These are phyloP conservation scores for Verticillium dahliae DNA, from an alignment of 2,329 filamentous ascomycete genomes.

Conservation along the genomic window DNA sequence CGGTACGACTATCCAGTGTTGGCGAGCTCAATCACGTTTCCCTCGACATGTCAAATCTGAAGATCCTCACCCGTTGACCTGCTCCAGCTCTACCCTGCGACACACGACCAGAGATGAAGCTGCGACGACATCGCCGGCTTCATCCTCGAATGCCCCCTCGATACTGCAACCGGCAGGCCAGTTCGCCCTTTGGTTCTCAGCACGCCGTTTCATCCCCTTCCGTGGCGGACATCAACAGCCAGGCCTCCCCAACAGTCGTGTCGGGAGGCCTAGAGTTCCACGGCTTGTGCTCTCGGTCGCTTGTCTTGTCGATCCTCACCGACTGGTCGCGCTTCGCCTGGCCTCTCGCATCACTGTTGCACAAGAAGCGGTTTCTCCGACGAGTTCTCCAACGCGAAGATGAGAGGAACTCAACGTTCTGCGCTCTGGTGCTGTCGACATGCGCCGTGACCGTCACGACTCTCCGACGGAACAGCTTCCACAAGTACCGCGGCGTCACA, in stretches of 20 bases:
- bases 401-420: constrained; percentile 19
- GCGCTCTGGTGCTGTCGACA: constrained; percentile 24
- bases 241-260: background rate
- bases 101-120: constrained; percentile 1
- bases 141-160: background rate
- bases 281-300: background rate
- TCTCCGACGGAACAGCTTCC: constrained; percentile 13
- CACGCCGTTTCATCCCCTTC: background rate
- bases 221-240: background rate
- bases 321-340: constrained; percentile 29
- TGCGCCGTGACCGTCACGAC: constrained; percentile 25
- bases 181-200: background rate
- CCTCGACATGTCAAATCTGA: no score
- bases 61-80: background rate
- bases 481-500: constrained; percentile 19
- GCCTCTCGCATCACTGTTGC: constrained; percentile 24
- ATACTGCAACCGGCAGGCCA: background rate
- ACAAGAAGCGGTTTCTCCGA: constrained; percentile 21
- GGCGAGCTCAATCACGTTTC: background rate
- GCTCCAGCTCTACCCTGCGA: background rate
- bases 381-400: constrained; percentile 18
- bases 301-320: constrained; percentile 16
- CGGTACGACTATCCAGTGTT: constrained; percentile 5
- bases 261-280: constrained; percentile 1
- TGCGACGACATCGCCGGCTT: background rate